Base-by-base conservation (phyloP, 768 basidiomycete species). In the Collybiopsis confluens region DNA sequence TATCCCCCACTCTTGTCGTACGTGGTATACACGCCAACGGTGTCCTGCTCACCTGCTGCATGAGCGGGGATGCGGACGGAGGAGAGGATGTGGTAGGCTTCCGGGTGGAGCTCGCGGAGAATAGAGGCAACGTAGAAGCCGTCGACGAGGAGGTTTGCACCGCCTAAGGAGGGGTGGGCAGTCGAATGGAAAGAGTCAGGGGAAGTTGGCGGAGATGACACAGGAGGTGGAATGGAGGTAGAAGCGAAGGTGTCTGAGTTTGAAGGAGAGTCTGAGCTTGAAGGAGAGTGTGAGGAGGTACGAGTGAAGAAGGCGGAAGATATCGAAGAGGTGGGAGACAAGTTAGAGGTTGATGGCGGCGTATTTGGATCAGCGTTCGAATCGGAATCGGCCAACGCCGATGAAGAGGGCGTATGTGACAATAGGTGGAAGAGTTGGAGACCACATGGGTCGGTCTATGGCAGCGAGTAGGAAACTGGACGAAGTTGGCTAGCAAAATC, bases 361-460 rank as follows among this genome's bases (percentile, higher is more conserved):
- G n/a, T n/a, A n/a, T 43, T 43, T 43, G 42, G 1, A 13, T 15
- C 15, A 16, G 23, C 10, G 43, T 24, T 33, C 8, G n/a, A 45
- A 13, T 45, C 21, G 44, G n/a, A 24, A 20, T 20, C 4, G 13
- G 26, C 15, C 24, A 26, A 45, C 35, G 30, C 20, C 9, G 44
- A 7, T 9, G 21, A 21, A 7, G 45, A 46, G 1, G 45, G 82
- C 2, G 85, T 80, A 65, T 91, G 83, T 0, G 88, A 90, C 35
- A 98, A 83, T 41, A 98, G 78, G 68, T 99, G 97, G 73, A 98
- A 98, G 43, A 97, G 74, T 62, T 99, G 97, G 11, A 98, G 73
- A n/a, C 96, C 95, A 54, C 88, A 89, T 3, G 96, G 95, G 66
- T 98, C 92, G 23, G 89, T 95, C 90, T 92, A 44, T 16, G 15